Evolutionary conservation across 2,329 filamentous ascomycete genomes (phyloP), one percentile per base, ranked within the genome.

Genomic region (Neonectria ditissima): DNA sequence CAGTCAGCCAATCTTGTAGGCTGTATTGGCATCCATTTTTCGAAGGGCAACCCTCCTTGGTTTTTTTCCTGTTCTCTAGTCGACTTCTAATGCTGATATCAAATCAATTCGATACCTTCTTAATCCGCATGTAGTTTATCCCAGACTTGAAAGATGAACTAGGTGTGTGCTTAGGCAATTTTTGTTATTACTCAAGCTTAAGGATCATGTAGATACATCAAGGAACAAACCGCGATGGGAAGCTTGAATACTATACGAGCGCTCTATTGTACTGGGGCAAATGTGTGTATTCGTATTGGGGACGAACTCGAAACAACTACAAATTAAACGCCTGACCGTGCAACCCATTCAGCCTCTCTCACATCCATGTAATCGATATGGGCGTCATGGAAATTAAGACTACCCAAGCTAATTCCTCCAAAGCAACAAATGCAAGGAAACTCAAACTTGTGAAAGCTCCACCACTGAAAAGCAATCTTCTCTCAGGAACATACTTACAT

Each of bases 51-150:
- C 67, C 59, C 66, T 67, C 68, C 73, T 74, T 75, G 74, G 69
- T 77, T 79, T 68, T 75, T 74, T 80, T 80, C 81, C 77, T 79
- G 80, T 80, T 80, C 83, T 83, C 76, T 87, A 87, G 80, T 86
- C 82, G 80, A 82, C 82, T 86, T 87, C 81, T 88, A 87, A 88
- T 88, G 83, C 84, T 86, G 82, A 87, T 86, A 86, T 86, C 82
- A 83, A 80, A 81, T 80, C 80, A 79, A 79, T 81, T 80, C 73
- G 76, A 77, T 71, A 73, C 66, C 65, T 74, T 73, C 63, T 73
- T 74, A 67, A 72, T 67, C 58, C 55, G 68, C 26, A 28, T 50
- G 44, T 59, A 14, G 57, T 37, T 20, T 32, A 11, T 2, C 14
- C 26, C 20, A 10, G 28, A 32, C 11, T 32, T 13, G 18, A 20